Evolutionary conservation across 768 basidiomycete genomes (phyloP), one percentile per base, ranked within the genome.

Genomic region (Mycena filopes): DNA sequence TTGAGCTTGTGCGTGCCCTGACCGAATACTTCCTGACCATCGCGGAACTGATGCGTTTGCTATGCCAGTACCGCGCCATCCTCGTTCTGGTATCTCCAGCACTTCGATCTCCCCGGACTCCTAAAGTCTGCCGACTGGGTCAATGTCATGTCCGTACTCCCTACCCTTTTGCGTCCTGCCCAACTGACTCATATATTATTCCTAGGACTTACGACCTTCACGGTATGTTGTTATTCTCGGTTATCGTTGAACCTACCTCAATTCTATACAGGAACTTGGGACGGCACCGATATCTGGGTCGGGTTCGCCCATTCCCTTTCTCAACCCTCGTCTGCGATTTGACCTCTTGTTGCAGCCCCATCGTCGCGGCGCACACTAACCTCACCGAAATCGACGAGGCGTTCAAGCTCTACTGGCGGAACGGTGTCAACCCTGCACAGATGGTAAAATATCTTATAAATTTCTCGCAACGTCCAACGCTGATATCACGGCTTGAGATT

Each of bases 121-220:
- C 21, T 71, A 18, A 48, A 72, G 28, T 54, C 40, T 3, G 68
- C 69, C n/a, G 74, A 75, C 33, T 75, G 74, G 74, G 43, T 57
- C 38, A 69, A 65, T 23, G 53, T 66, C 38, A 55, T 65, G 53
- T 58, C 16, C 16, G 53, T 29, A n/a, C n/a, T n/a, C n/a, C n/a
- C n/a, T n/a, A n/a, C n/a, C n/a, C n/a, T n/a, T 8, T 36, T 15
- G 33, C 33, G 25, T 10, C 12, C 25, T 21, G 12, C n/a, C 20
- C 13, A 15, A n/a, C 47, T 31, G 29, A 47, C 21, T 48, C 66
- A 29, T 58, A 66, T 40, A 23, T 18, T n/a, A 42, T 50, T 53
- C 18, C n/a, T n/a, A 73, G 67, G 72, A 72, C 73, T 3, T 76
- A 76, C 51, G 75, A 76, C 55, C 68, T 76, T 9, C 75, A 76